Percentiles rank a stretch among this genome's conserved stretches.
phyloP scores from a whole-genome alignment of 352 stramenopile genomes.

The Globisporangium paroecandrum region DNA sequence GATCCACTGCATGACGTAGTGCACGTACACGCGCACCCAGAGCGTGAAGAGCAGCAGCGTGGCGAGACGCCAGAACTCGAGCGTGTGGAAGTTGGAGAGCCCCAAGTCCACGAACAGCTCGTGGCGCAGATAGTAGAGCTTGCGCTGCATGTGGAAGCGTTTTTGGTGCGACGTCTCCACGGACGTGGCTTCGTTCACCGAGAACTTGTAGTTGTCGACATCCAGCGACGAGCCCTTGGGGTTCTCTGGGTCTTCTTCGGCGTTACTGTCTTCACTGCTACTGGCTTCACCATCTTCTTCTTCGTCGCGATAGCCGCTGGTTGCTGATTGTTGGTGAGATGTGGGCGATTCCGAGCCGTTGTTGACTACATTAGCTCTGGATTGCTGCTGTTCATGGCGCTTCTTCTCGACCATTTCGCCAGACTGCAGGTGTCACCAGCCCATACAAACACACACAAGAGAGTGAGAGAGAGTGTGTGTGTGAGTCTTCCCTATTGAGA shows the following conservation, averaged over 20 bases:
- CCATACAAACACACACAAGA: not conserved
- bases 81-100: conserved; percentile 39
- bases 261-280: conserved; percentile 1
- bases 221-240: conserved; percentile 6
- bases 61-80: conserved; percentile 80
- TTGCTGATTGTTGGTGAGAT: not conserved
- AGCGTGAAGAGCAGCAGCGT: conserved; percentile 62
- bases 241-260: not conserved
- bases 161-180: conserved; percentile 52
- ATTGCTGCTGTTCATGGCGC: conserved; percentile 4
- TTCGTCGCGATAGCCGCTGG: not conserved
- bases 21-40: conserved; percentile 87
- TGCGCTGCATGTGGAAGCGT: conserved; percentile 60
- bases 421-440: not conserved
- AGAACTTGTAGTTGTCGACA: conserved; percentile 54
- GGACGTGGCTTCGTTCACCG: conserved; percentile 38
- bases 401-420: conserved; percentile 13
- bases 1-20: conserved; percentile 87
- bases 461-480: not conserved
- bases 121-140: conserved; percentile 76
- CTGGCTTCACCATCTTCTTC: not conserved
- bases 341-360: not conserved
- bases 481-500: no score
- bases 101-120: conserved; percentile 79
- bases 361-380: not conserved